Evolutionary conservation across 208 protist genomes (phyloP).

Genomic region (Leishmania martiniquensis): DNA sequence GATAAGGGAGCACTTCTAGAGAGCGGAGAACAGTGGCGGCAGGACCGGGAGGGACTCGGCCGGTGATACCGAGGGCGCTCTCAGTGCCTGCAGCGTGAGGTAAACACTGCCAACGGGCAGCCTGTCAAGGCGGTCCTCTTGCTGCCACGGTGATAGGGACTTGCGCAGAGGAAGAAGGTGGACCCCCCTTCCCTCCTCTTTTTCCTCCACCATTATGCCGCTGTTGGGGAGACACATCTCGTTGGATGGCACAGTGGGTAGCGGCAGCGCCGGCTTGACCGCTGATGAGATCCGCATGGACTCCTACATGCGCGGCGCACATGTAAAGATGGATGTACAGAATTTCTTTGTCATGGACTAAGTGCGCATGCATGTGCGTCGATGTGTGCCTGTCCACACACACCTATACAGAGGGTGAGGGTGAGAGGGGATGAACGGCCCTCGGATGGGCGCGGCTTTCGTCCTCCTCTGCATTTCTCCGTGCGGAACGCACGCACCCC

Average conservation of each 20-base stretch:
- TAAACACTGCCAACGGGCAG: not conserved
- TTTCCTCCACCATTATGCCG: not conserved
- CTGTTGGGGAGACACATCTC: not conserved
- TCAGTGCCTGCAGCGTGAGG: not conserved
- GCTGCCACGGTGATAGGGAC: not conserved
- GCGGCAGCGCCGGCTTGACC: not conserved
- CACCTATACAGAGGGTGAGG: not conserved
- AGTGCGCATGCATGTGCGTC: too few relatives aligned
- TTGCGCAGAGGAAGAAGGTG: not conserved
- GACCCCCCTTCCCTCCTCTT: not conserved
- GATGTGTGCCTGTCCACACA: not conserved
- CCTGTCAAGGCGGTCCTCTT: not conserved
- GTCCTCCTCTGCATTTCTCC: too few relatives aligned
- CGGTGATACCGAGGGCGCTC: not conserved
- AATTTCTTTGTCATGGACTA: not conserved
- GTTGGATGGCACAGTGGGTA: not conserved
- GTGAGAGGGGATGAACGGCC: not conserved
- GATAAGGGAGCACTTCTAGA: constrained; percentile 38
- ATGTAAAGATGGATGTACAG: not conserved
- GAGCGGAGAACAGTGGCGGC: not conserved
- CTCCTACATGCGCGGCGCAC: too few relatives aligned
- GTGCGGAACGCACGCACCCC: too few relatives aligned
- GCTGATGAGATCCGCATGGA: not conserved
- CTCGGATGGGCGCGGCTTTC: not conserved
- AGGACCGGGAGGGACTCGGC: not conserved